These are phyloP conservation scores for Dothideomycetidae sp. DNA, from an alignment of 2,329 filamentous ascomycete species.

Conservation along the genomic window DNA sequence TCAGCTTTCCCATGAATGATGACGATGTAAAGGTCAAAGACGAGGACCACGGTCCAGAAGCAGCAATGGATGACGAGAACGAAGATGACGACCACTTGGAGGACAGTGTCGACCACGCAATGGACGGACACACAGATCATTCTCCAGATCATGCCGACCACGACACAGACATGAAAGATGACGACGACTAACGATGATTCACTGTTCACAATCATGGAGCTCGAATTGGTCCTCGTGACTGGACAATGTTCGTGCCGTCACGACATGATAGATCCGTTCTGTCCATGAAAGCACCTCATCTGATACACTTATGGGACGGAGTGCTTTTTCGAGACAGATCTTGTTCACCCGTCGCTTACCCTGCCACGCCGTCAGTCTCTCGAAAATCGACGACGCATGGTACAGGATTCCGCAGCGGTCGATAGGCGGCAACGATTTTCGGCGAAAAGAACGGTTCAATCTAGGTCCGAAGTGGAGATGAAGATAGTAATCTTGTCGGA, in stretches of 20 bases:
- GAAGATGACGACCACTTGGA: constrained; percentile 4
- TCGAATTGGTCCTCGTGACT: constrained; percentile 11
- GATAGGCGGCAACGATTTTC: constrained; percentile 9
- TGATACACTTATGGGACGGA: too few relatives aligned
- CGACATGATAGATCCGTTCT: too few relatives aligned
- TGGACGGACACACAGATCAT: background rate
- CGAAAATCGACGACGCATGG: background rate
- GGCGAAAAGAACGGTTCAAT: constrained; percentile 6
- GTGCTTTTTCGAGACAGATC: too few relatives aligned
- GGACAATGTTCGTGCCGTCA: too few relatives aligned
- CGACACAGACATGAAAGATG: constrained; percentile 13
- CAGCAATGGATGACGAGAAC: constrained; percentile 3
- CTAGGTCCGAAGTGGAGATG: constrained; percentile 5
- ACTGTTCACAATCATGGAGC: background rate
- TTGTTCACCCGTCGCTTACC: too few relatives aligned
- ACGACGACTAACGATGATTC: constrained; percentile 4
- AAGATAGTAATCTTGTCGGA: constrained; percentile 4
- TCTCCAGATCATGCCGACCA: constrained; percentile 7
- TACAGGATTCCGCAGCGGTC: constrained; percentile 10
- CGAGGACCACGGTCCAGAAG: constrained; percentile 6
- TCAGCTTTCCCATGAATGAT: constrained; percentile 22
- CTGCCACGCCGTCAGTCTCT: too few relatives aligned
- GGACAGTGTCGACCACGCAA: constrained; percentile 1
- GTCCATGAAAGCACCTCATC: too few relatives aligned
- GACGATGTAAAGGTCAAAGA: constrained; percentile 17